Conservation (phyloP, 2,329 filamentous ascomycete species). For the Metarhizium robertsii region DNA sequence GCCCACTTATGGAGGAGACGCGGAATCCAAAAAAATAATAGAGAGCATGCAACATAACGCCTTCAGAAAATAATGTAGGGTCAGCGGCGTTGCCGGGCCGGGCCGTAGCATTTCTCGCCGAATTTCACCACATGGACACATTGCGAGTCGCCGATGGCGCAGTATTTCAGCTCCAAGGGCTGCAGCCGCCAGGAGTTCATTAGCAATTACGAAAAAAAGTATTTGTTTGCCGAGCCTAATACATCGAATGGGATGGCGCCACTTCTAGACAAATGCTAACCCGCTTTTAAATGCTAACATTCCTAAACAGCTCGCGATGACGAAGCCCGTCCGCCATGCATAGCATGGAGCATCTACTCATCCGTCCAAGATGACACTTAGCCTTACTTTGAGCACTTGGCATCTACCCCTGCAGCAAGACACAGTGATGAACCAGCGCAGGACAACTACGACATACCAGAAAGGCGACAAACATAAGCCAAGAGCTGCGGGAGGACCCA, state of each 20-base stretch:
- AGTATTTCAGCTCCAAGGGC: neutral
- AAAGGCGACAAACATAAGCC: neutral
- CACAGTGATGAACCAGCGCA: neutral
- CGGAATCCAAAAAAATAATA: too few relatives aligned
- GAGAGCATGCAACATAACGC: too few relatives aligned
- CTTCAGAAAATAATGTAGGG: neutral
- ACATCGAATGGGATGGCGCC: too few relatives aligned
- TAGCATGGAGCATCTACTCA: neutral
- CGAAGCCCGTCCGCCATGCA: neutral
- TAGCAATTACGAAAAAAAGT: neutral
- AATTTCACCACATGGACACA: neutral
- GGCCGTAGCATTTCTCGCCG: neutral
- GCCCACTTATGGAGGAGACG: too few relatives aligned
- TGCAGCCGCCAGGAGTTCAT: neutral
- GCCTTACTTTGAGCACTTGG: too few relatives aligned
- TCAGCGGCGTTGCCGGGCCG: neutral
- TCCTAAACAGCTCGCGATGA: neutral
- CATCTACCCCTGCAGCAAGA: too few relatives aligned
- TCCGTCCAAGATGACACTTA: too few relatives aligned
- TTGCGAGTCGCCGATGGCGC: neutral
- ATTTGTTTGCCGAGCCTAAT: neutral
- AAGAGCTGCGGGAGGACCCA: slow-evolving; percentile 6
- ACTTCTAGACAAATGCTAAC: neutral
- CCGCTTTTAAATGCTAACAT: neutral
- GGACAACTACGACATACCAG: slow-evolving; percentile 1